phyloP scores from a whole-genome alignment of 148 eudicot genomes.

The Limonium bicolor region DNA sequence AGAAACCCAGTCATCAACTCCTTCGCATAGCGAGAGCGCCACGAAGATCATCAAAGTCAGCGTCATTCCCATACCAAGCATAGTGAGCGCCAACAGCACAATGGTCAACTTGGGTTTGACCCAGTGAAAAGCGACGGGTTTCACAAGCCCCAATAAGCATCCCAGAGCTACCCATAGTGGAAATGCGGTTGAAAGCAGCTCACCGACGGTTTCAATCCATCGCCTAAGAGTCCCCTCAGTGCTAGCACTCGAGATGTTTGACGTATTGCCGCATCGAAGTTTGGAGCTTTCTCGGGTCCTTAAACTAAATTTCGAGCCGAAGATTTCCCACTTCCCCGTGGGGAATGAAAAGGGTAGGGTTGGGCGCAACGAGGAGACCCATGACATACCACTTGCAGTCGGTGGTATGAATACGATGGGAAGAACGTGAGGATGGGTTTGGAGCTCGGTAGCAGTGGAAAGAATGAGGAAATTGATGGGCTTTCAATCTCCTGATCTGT shows the following conservation, averaged over 20 bases:
- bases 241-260: conserved; percentile 27
- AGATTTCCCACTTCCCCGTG: neutral
- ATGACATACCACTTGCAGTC: conserved; percentile 5
- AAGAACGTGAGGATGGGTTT: neutral
- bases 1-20: conserved; percentile 45
- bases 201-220: conserved; percentile 31
- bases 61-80: conserved; percentile 95
- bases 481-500: neutral
- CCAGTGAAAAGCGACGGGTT: conserved; percentile 46
- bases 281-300: neutral
- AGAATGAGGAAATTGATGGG: neutral
- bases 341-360: conserved; percentile 8
- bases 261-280: conserved; percentile 52
- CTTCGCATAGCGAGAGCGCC: conserved; percentile 77
- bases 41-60: conserved; percentile 69
- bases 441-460: neutral
- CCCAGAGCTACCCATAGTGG: conserved; percentile 81
- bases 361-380: neutral
- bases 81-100: conserved; percentile 50
- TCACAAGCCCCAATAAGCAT: conserved; percentile 49
- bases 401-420: neutral
- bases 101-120: conserved; percentile 44
- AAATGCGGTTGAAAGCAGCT: conserved; percentile 55
- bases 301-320: conserved; percentile 3
- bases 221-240: conserved; percentile 9